Evolutionary conservation across 139 green algal genomes (phyloP), one percentile per base, ranked within the genome.

Genomic region (Zygnema circumcarinatum): DNA sequence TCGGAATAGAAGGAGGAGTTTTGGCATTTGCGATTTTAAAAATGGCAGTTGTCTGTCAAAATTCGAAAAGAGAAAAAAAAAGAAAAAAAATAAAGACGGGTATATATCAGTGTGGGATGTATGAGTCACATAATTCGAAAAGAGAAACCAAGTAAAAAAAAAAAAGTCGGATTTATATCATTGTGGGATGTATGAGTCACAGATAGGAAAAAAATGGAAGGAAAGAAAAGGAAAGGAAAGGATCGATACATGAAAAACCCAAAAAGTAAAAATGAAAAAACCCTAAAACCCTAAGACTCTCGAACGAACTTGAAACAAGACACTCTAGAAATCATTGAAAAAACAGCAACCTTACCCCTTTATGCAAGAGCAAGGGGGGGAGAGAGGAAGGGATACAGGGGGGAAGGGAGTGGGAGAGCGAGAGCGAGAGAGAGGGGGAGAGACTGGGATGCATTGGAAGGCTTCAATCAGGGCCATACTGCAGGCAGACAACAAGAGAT

Each of bases 21-120:
- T 94, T 95, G 69, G 92, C 93, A 3, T 85, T 93, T 0, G 95
- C 95, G 22, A 98, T 97, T 81, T 97, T 96, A 91, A 96, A 98
- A 91, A 98, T 95, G 3, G 95, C 96, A 25, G 80, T 42, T 11
- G 42, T 52, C 80, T 83, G 75, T 78, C 35, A 25, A 47, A 7
- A 40, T 2, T 2, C 32, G 11, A 56, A 11, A 38, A 74, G 53
- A 21, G 20, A 53, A 3, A 83, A 25, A 32, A 79, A 16, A 79
- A 35, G 20, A 21, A 21, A 21, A 16, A 79, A 47, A 20, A 79
- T 36, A 32, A 16, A 16, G 20, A 35, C 72, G 20, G 22, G 16
- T 21, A 54, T 32, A 32, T 79, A 32, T 16, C 72, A 79, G 38
- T 16, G 25, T 33, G 25, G 54, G 25, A 72, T 72, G 54, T 29